Evolutionary conservation across 805 yeast species (phyloP), one percentile per base, ranked within the genome.

Genomic region (Lipomyces sp.): DNA sequence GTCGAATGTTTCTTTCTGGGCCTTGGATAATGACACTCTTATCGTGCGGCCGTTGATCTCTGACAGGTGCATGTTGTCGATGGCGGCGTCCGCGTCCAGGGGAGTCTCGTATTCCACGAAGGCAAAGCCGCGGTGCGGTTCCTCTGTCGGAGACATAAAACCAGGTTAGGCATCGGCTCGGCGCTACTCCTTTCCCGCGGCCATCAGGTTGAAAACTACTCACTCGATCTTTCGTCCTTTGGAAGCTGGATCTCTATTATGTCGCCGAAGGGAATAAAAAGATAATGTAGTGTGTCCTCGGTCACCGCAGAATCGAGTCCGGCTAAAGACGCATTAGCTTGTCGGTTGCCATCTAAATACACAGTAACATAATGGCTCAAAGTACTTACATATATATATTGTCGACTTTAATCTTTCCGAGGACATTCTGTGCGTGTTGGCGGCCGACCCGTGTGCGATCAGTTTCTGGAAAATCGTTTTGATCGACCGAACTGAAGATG

Each of bases 1-100:
- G 47, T 51, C 53, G 32, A 54, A 54, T 13, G 38, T 35, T 24
- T 47, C 45, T 4, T 47, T 44, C 35, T 60, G 50, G 19, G 58
- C 49, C 39, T 47, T 58, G 13, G 62, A 53, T 14, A 36, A 22
- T 13, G 58, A 33, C 3, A 66, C 70, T 22, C 55, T 47, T 21
- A 67, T 38, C 8, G 53, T 54, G 33, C 51, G 43, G 16, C 67
- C 68, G 26, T 51, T 47, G 14, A 68, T 42, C 39, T 57, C 59
- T 2, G 64, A 43, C 5, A 59, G 60, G 19, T 66, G 61, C 65
- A 65, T 59, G 45, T 68, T 68, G 35, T 67, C 70, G 13, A 65
- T 58, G 0, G 71, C 71, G 2, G 65, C 63, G 29, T 45, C 61
- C 6, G 70, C 71, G 43, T 67, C 71, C 3, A 51, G 61, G 5